Conservation (phyloP, 208 protist species). For the Tetramitus jugosus region DNA sequence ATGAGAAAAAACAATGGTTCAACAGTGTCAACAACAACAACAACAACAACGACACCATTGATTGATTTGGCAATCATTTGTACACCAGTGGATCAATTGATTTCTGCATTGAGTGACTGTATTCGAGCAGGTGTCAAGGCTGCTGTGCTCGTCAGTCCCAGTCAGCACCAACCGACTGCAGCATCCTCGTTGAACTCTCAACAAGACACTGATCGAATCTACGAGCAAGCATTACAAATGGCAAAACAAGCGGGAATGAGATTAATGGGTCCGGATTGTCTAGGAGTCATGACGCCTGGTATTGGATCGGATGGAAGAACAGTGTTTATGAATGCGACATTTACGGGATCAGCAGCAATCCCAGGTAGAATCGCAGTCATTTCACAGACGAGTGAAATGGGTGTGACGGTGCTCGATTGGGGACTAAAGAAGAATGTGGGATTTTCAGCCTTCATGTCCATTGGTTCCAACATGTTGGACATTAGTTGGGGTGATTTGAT, state of each 20-base stretch:
- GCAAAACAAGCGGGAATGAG: no score
- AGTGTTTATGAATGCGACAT: not conserved
- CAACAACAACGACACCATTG: not conserved
- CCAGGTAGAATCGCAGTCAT: not conserved
- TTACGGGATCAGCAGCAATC: not conserved
- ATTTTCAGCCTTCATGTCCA: not conserved
- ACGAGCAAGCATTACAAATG: not conserved
- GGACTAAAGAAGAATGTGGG: not conserved
- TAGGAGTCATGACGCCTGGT: not conserved
- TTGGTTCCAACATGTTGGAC: not conserved
- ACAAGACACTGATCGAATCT: not conserved
- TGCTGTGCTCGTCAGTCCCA: not conserved
- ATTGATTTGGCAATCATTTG: constrained; percentile 19
- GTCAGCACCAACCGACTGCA: not conserved
- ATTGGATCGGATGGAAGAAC: not conserved
- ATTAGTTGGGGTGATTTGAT: not conserved
- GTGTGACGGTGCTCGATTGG: not conserved
- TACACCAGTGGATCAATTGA: not conserved
- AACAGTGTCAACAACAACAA: not conserved
- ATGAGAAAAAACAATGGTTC: not conserved
- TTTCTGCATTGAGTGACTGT: not conserved
- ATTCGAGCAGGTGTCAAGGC: not conserved
- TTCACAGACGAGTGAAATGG: not conserved
- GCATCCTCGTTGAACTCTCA: no score
- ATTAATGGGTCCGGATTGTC: not conserved